Evolutionary conservation across 441 rosid genomes (phyloP).

Genomic region (Croton laevigatus): DNA sequence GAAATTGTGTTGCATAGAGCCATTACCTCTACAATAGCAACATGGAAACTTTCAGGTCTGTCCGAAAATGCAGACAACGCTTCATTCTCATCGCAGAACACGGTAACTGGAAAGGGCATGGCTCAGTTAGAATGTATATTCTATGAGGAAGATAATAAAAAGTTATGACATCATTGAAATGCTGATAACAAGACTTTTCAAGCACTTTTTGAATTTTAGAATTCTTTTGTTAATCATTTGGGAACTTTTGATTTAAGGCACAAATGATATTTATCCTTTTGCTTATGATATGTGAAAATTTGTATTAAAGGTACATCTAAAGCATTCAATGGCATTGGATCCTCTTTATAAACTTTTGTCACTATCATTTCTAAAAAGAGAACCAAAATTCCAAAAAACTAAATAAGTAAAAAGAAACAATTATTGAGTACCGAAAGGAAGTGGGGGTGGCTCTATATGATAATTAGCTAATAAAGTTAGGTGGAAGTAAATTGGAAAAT

Average conservation of each 20-base stretch:
- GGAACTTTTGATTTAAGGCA: not conserved
- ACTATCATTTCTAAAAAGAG: conserved; percentile 9
- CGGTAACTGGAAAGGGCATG: conserved; percentile 53
- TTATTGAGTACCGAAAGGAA: conserved; percentile 9
- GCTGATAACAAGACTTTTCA: not conserved
- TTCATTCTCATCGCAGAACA: conserved; percentile 67
- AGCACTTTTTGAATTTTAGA: not conserved
- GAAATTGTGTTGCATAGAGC: not conserved
- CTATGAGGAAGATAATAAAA: not conserved
- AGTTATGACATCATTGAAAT: not conserved
- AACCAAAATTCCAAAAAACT: conserved; percentile 21
- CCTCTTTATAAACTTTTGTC: conserved; percentile 11
- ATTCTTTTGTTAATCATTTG: conserved; percentile 4
- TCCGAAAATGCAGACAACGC: conserved; percentile 63
- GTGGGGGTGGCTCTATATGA: conserved; percentile 7
- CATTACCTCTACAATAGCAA: conserved; percentile 82
- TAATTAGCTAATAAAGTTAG: conserved; percentile 18
- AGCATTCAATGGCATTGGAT: conserved; percentile 20
- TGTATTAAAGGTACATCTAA: conserved; percentile 11
- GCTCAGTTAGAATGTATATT: conserved; percentile 8
- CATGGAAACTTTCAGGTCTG: conserved; percentile 68
- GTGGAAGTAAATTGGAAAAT: conserved; percentile 14
- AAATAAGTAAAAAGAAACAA: conserved; percentile 11
- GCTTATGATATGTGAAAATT: not conserved
- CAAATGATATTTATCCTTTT: not conserved